Conservation (phyloP, 1,139 yeast species). For the Protomyces lactucae-debilis region DNA sequence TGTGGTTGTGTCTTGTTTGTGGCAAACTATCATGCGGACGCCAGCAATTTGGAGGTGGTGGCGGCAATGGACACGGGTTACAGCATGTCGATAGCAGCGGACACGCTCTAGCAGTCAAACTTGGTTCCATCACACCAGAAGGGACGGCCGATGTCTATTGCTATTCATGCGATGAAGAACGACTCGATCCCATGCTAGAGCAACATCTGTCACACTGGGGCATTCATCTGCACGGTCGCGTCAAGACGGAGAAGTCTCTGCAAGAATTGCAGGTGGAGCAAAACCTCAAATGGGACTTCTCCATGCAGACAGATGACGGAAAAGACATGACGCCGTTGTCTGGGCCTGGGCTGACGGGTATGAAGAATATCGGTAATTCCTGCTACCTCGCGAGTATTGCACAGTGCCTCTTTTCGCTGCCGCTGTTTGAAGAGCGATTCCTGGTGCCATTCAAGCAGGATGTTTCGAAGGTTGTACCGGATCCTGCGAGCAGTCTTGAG, state of each 20-base stretch:
- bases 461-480: constrained; percentile 33
- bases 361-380: constrained; percentile 85
- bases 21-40: constrained; percentile 91
- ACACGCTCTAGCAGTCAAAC: constrained; percentile 81
- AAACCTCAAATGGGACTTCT: constrained; percentile 88
- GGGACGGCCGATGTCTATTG: constrained; percentile 76
- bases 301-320: constrained; percentile 69
- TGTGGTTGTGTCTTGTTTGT: constrained; percentile 90
- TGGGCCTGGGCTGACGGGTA: constrained; percentile 70
- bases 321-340: constrained; percentile 57
- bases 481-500: constrained; percentile 61
- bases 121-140: constrained; percentile 76
- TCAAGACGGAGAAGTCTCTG: constrained; percentile 73
- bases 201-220: constrained; percentile 56
- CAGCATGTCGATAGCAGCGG: constrained; percentile 53
- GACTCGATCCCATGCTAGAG: constrained; percentile 60
- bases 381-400: constrained; percentile 82
- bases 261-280: constrained; percentile 89
- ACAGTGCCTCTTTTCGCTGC: constrained; percentile 60
- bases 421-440: constrained; percentile 39
- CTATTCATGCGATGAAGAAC: constrained; percentile 83
- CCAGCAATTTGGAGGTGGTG: constrained; percentile 81
- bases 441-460: constrained; percentile 24
- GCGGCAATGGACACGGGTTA: constrained; percentile 85
- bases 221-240: constrained; percentile 58